Conservation (phyloP, 2,329 filamentous ascomycete genomes). For the Fusarium stilboides region DNA sequence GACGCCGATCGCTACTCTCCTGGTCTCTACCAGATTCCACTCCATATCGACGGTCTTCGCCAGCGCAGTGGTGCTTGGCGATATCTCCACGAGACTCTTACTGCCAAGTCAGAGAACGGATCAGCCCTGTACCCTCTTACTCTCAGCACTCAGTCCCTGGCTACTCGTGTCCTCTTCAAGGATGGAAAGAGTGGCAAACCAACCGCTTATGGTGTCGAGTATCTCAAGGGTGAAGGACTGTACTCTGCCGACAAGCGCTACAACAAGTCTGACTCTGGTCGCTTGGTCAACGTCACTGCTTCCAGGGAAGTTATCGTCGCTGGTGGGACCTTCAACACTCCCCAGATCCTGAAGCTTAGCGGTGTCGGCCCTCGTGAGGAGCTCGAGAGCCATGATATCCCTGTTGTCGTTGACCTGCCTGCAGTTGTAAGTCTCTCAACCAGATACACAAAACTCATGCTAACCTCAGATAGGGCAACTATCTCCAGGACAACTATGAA, state of each 20-base stretch:
- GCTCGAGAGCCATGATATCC: slow-evolving; percentile 55
- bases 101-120: slow-evolving; percentile 36
- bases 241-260: slow-evolving; percentile 58
- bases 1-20: slow-evolving; percentile 47
- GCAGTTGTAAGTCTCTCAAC: slow-evolving; percentile 49
- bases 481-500: slow-evolving; percentile 52
- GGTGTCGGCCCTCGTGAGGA: slow-evolving; percentile 61
- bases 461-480: slow-evolving; percentile 24
- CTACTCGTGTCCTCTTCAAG: slow-evolving; percentile 56
- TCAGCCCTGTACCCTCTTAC: slow-evolving; percentile 60
- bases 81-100: slow-evolving; percentile 47
- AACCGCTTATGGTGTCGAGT: slow-evolving; percentile 51
- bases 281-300: slow-evolving; percentile 27
- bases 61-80: slow-evolving; percentile 29
- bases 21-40: slow-evolving; percentile 52
- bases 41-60: slow-evolving; percentile 43
- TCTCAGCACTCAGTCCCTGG: slow-evolving; percentile 55
- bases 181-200: slow-evolving; percentile 5
- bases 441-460: neutral
- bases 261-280: slow-evolving; percentile 22
- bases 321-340: slow-evolving; percentile 46
- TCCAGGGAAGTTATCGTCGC: slow-evolving; percentile 44
- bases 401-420: slow-evolving; percentile 66
- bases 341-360: slow-evolving; percentile 66
- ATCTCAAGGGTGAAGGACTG: slow-evolving; percentile 57